These are phyloP conservation scores for Curvularia verruculosa DNA, from an alignment of 2,329 filamentous ascomycete species.

Conservation along the genomic window DNA sequence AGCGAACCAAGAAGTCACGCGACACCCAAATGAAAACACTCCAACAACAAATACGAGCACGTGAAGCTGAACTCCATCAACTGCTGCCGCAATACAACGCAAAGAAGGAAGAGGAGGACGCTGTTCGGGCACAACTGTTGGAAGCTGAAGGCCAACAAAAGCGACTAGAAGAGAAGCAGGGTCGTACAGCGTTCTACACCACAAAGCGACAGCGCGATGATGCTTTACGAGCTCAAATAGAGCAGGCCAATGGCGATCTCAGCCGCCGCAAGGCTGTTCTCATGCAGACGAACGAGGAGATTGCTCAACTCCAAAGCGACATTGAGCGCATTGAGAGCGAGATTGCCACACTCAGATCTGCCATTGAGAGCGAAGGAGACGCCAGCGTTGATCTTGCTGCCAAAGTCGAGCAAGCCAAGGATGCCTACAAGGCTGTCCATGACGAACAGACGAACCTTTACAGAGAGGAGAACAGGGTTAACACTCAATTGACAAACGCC, in stretches of 20 bases:
- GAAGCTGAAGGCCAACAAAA: slow-evolving; percentile 75
- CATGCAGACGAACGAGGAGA: slow-evolving; percentile 83
- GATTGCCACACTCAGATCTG: slow-evolving; percentile 70
- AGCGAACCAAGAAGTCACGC: slow-evolving; percentile 73
- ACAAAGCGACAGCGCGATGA: slow-evolving; percentile 88
- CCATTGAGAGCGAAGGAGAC: slow-evolving; percentile 79
- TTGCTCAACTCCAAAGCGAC: slow-evolving; percentile 70
- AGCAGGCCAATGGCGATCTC: slow-evolving; percentile 76
- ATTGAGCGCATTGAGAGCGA: slow-evolving; percentile 76
- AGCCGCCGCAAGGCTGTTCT: slow-evolving; percentile 83
- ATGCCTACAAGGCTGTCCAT: slow-evolving; percentile 76
- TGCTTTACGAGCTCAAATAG: slow-evolving; percentile 79
- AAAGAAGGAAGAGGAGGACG: slow-evolving; percentile 74
- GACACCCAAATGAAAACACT: slow-evolving; percentile 75
- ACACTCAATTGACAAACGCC: slow-evolving; percentile 76
- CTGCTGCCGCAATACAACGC: slow-evolving; percentile 79
- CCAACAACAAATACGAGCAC: slow-evolving; percentile 73
- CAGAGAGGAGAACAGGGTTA: slow-evolving; percentile 86
- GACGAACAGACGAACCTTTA: slow-evolving; percentile 88
- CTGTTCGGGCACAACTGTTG: slow-evolving; percentile 73
- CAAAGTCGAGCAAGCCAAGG: slow-evolving; percentile 76
- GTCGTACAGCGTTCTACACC: slow-evolving; percentile 82
- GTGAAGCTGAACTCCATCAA: slow-evolving; percentile 75
- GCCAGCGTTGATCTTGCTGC: slow-evolving; percentile 75
- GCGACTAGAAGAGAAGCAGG: slow-evolving; percentile 90